Evolutionary conservation across 768 basidiomycete genomes (phyloP).

Genomic region (Polyporus arcularius): DNA sequence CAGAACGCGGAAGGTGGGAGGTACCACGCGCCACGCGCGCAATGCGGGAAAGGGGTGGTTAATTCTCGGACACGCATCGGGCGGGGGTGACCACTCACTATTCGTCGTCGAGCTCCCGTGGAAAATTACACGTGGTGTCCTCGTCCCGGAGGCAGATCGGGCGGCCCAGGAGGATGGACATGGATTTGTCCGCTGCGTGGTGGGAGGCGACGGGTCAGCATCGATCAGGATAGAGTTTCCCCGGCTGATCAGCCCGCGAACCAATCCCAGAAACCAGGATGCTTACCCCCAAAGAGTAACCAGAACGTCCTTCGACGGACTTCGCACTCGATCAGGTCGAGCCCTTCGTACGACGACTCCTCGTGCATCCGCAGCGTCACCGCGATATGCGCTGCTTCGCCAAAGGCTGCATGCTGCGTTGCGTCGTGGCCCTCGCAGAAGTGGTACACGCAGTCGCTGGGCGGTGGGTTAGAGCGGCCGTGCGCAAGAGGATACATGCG

Average conservation of each 20-base stretch:
- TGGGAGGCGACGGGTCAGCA: not conserved
- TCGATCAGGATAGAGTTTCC: slow-evolving; percentile 19
- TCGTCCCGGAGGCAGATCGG: slow-evolving; percentile 88
- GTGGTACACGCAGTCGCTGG: slow-evolving; percentile 81
- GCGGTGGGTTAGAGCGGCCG: slow-evolving; percentile 5
- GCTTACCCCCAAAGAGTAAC: slow-evolving; percentile 83
- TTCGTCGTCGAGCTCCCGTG: slow-evolving; percentile 86
- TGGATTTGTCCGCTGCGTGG: slow-evolving; percentile 79
- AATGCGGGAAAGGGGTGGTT: slow-evolving; percentile 22
- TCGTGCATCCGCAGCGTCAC: slow-evolving; percentile 85
- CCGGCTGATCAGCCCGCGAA: slow-evolving; percentile 3
- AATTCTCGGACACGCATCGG: slow-evolving; percentile 30
- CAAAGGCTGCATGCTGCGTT: slow-evolving; percentile 85
- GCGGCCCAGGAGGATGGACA: slow-evolving; percentile 81
- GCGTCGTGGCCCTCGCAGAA: slow-evolving; percentile 89
- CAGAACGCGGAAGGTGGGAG: not conserved
- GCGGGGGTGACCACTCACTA: slow-evolving; percentile 57
- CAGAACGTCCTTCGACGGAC: slow-evolving; percentile 86
- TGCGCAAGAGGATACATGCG: slow-evolving; percentile 4
- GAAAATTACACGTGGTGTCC: slow-evolving; percentile 82
- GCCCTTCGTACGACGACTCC: slow-evolving; percentile 77
- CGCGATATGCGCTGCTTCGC: slow-evolving; percentile 83
- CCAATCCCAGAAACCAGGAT: slow-evolving; percentile 16
- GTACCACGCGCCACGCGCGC: too few relatives aligned
- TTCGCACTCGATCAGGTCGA: slow-evolving; percentile 88